Evolutionary conservation across 768 basidiomycete genomes (phyloP), one percentile per base, ranked within the genome.

Genomic region (Rhodotorula toruloides): DNA sequence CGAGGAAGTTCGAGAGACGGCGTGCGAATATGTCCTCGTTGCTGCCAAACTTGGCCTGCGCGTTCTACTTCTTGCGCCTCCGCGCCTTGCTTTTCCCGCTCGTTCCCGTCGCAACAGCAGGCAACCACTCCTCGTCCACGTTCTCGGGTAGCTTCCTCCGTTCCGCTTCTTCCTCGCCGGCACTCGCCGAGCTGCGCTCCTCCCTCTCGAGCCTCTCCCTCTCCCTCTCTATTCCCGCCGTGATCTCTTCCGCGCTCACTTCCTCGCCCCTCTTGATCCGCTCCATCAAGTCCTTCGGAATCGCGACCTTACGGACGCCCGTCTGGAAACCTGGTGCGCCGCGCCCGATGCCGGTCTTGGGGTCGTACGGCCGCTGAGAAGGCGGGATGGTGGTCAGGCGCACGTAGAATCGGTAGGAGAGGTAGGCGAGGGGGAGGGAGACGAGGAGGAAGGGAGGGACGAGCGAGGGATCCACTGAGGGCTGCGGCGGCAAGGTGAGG

Each of bases 281-380:
- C 29, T 63, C 71, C 8, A 62, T 67, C n/a, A 72, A 46, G 25
- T 32, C 54, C 0, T 52, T 53, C 17, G 71, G 71, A 19, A 68
- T 52, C 48, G 55, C 57, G 48, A 72, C 67, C 34, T 31, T 47
- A 4, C 42, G 57, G n/a, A 57, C 54, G 32, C 54, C 70, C 9
- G 69, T 70, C 37, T 54, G 61, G 61, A 70, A 70, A 11, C 70
- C 70, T 1, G 70, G 70, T 0, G 65, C 70, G n/a, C 70, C 70
- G 25, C 65, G 53, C 2, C 70, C 70, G 58, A 67, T 46, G 14
- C 65, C 65, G 3, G 57, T 70, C 34, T 25, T 36, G 32, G 61
- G 65, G 58, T 63, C 34, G 53, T 52, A 54, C 9, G 34, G n/a
- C 14, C 29, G n/a, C 11, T 50, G 7, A 1, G 37, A 25, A 13